Base-by-base conservation (phyloP, 768 basidiomycete species). In the Pholiota molesta region DNA sequence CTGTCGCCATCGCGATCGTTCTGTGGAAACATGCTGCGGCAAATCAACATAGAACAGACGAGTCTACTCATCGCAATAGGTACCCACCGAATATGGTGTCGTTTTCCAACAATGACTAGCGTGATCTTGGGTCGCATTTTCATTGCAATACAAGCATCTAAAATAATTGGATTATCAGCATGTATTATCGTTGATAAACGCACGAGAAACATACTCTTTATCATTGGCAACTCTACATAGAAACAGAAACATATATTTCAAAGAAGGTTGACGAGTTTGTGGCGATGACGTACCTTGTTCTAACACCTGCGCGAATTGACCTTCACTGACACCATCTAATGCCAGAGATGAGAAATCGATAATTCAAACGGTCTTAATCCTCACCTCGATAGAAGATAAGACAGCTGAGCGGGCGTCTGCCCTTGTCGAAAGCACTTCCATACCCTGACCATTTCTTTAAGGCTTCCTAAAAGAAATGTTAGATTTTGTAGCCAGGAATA, bases 301-400 rank as follows among this genome's bases (percentile, higher is more conserved):
- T 0, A 91, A 75, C 11, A 84, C 82, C 44, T 79, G 77, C 26
- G 76, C 70, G 59, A 83, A 83, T 58, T 84, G 80, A 0, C 82
- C 82, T 68, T 84, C 83, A 1, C 82, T 83, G 37, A 84, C 83
- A 52, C 83, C 83, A 69, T 83, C 83, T 83, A 65, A 62, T 14
- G 57, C 29, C 8, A 29, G 29, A 14, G 42, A 19, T n/a, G 5
- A 44, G 42, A 44, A 44, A 44, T 44, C 7, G n/a, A 26, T 35
- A 26, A 37, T 44, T 42, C 28, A 55, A 33, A 35, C 6, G 59
- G 74, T 83, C 35, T 19, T 2, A 61, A 8, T 49, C 11, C 73
- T 28, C 66, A 89, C 89, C 88, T 65, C 90, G 83, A 71, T 88
- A 93, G 73, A 92, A 91, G 54, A 93, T 84, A 40, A 93, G 82